Evolutionary conservation across 139 green algal species (phyloP), one percentile per base, ranked within the genome.

Genomic region (Micractinium conductrix): DNA sequence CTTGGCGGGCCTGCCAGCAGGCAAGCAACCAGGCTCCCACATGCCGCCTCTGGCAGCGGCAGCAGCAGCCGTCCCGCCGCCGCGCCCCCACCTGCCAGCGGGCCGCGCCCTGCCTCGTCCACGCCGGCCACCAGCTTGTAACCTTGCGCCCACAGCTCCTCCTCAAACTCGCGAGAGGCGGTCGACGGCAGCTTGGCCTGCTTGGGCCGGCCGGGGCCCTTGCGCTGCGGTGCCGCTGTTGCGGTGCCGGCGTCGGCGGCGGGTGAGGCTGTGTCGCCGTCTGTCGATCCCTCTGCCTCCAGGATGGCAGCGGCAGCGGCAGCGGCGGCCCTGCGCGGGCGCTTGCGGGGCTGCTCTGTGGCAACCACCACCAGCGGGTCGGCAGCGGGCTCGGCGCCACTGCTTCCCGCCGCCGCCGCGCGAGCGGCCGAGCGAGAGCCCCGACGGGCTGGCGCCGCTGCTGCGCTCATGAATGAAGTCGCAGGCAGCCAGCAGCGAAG

Each of bases 71-170:
- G n/a, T n/a, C n/a, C n/a, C n/a, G n/a, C n/a, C n/a, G n/a, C n/a
- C n/a, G n/a, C n/a, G n/a, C n/a, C n/a, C n/a, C 26, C 37, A 81
- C 96, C 96, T 30, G 96, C 96, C 44, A 98, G 85, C 1, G 96
- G 95, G 0, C 96, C 96, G 4, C 96, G 83, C 1, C 96, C 96
- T 21, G 95, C 96, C 78, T 99, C 96, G 74, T 99, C 96, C 2
- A 97, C 88, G 7, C 95, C 95, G 82, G 86, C 65, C 4, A 95
- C 87, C 22, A 63, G n/a, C 8, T 26, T 58, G 76, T 89, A 91
- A 24, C 94, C 94, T 44, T 91, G 53, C n/a, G 85, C 69, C 92
- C 89, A 93, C 44, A 93, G 71, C 74, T 79, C 62, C 28, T 67
- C 21, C 85, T 96, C 89, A 2, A 84, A 55, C 9, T 65, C 67